Base-by-base conservation (phyloP, 2,329 filamentous ascomycete genomes). In the Coniosporium tulheliwenetii region DNA sequence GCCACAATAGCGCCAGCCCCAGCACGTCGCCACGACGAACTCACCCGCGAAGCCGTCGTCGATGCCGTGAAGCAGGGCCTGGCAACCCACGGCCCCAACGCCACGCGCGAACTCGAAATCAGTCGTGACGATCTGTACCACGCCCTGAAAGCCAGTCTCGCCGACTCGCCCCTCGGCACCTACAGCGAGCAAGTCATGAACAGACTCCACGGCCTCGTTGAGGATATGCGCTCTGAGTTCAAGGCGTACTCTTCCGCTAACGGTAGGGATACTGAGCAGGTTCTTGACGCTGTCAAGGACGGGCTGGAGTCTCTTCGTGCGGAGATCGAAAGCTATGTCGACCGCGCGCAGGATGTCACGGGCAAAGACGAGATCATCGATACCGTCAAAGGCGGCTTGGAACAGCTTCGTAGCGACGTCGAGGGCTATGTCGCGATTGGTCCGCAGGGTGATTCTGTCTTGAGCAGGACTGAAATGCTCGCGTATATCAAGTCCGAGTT, bases 211-310 rank as follows among this genome's bases (percentile, higher is more conserved):
- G 66, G 70, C 29, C 60, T 79, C 31, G 61, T 79, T 16, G 67
- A 76, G 32, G 69, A 69, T 34, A 77, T 80, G 66, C 75, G 73
- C 43, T 63, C 64, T 5, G 75, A 79, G 49, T 75, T 81, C 56
- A 86, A 87, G 56, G 75, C 89, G 50, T 89, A 85, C 49, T 79
- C 85, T 14, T 76, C 82, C 2, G 79, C 81, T 45, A 84, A 78
- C 49, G 84, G 81, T 34, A 73, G 78, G 43, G 85, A 91, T 54
- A 89, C 85, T 0, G 86, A 94, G 57, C 85, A 94, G 56, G 78
- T 93, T 10, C 67, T 95, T 4, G 84, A 91, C 56, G 83, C 85
- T 1, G 79, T 93, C 36, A 89, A 85, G 49, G 85, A 93, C 54
- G 86, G 86, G 0, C 70, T 94, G 10, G 85, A 93, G 49, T 79